Percentiles rank a stretch among this genome's conserved stretches.
phyloP scores from a whole-genome alignment of 75 land plant species.

The Cunninghamia lanceolata region DNA sequence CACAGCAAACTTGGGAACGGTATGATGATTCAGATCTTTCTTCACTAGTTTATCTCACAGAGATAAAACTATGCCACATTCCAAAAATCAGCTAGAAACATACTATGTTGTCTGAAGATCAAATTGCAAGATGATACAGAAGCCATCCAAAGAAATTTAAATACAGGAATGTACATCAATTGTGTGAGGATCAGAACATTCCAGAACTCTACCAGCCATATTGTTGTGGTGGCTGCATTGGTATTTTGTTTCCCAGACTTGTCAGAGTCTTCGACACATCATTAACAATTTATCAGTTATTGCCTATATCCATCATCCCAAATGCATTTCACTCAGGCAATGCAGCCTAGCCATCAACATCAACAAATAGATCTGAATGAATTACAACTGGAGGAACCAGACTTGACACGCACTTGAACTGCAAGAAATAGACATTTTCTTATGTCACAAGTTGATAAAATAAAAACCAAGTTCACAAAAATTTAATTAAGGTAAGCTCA shows the following conservation, averaged over 20 bases:
- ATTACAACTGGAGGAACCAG: conserved; percentile 20
- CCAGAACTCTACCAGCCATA: not conserved
- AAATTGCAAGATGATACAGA: not conserved
- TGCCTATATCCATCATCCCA: not conserved
- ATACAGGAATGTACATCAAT: not conserved
- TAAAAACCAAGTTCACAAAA: not conserved
- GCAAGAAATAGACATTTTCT: conserved; percentile 14
- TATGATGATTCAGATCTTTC: not conserved
- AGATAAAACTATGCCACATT: not conserved
- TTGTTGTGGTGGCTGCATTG: not conserved
- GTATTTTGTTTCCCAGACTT: not conserved
- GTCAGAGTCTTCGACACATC: not conserved
- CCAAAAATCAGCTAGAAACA: not conserved
- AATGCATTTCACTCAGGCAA: not conserved
- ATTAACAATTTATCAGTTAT: not conserved
- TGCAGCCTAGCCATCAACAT: not conserved
- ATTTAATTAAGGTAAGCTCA: not conserved
- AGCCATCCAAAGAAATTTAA: not conserved
- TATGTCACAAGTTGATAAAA: not conserved
- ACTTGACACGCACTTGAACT: conserved; percentile 60
- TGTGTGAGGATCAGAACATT: not conserved
- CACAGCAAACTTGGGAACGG: not conserved
- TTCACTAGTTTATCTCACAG: not conserved
- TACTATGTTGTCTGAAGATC: not conserved
- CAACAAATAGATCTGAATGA: not conserved